Conservation (phyloP, 306 rosid genomes). For the Citrullus mucosospermus region DNA sequence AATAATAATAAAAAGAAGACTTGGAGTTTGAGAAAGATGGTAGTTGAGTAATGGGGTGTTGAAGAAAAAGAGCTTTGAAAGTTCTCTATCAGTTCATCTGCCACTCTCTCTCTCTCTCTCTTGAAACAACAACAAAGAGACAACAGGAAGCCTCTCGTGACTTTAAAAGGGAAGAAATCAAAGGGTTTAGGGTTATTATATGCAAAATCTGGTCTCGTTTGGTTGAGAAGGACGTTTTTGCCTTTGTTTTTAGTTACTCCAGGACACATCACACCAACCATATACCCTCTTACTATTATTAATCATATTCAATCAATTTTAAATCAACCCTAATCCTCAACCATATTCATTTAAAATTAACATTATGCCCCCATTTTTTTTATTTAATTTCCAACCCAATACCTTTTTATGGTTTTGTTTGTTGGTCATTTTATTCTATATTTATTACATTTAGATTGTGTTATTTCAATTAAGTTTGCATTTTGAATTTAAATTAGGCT, state of each 20-base stretch:
- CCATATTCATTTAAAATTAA: no score
- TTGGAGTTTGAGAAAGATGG: constrained; percentile 73
- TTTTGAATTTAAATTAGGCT: no score
- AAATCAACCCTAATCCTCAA: no score
- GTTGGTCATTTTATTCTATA: no score
- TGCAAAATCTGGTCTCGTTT: constrained; percentile 29
- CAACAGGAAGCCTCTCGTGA: constrained; percentile 70
- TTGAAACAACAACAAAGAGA: constrained; percentile 33
- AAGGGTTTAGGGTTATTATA: constrained; percentile 12
- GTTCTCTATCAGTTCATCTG: constrained; percentile 99
- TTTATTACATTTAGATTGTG: no score
- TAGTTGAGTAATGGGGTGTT: constrained; percentile 66
- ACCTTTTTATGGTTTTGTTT: no score
- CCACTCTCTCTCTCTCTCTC: constrained; percentile 32
- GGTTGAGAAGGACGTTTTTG: constrained; percentile 23
- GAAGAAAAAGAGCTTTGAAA: constrained; percentile 93
- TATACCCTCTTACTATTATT: not conserved
- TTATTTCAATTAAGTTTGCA: no score
- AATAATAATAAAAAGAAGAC: constrained; percentile 18
- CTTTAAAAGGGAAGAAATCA: constrained; percentile 33
- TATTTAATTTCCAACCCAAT: no score
- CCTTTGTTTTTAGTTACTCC: constrained; percentile 9
- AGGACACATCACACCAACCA: not conserved
- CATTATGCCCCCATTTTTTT: no score
- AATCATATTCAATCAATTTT: not conserved